Conservation (phyloP, 2,329 filamentous ascomycete genomes). For the Phaeoacremonium minimum region DNA sequence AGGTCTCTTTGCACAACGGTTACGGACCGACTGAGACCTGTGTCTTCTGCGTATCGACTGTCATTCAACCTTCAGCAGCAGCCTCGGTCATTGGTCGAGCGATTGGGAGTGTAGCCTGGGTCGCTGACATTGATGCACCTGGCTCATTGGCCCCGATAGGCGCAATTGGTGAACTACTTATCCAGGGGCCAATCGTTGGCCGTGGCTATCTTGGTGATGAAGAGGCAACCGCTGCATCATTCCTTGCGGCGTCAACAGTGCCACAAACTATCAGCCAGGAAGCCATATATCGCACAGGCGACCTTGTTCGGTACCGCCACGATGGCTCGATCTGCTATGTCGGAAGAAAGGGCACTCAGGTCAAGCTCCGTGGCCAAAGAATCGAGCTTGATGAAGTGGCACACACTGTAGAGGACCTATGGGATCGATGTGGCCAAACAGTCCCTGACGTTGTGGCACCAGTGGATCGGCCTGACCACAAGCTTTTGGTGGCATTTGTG, state of each 20-base stretch:
- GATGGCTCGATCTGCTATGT: constrained; percentile 52
- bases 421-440: too few species aligned
- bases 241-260: constrained; percentile 40
- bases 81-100: background rate
- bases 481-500: too few species aligned
- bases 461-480: too few species aligned
- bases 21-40: too few species aligned
- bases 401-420: too few species aligned
- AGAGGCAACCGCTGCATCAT: constrained; percentile 52
- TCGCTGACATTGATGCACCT: constrained; percentile 43
- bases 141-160: constrained; percentile 42
- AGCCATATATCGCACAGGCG: constrained; percentile 60
- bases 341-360: constrained; percentile 63
- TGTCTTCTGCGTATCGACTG: too few species aligned
- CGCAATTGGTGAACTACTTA: constrained; percentile 45
- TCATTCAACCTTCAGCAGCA: background rate
- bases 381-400: constrained; percentile 58
- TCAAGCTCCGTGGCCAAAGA: constrained; percentile 65
- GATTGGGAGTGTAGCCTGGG: constrained; percentile 25
- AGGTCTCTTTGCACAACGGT: too few species aligned
- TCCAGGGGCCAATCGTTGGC: constrained; percentile 58
- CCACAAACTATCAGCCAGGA: too few species aligned
- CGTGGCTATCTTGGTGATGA: constrained; percentile 57
- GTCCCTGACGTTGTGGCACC: too few species aligned
- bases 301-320: constrained; percentile 49